Conservation (phyloP, 2,329 filamentous ascomycete genomes). For the Fusarium gaditjirri region DNA sequence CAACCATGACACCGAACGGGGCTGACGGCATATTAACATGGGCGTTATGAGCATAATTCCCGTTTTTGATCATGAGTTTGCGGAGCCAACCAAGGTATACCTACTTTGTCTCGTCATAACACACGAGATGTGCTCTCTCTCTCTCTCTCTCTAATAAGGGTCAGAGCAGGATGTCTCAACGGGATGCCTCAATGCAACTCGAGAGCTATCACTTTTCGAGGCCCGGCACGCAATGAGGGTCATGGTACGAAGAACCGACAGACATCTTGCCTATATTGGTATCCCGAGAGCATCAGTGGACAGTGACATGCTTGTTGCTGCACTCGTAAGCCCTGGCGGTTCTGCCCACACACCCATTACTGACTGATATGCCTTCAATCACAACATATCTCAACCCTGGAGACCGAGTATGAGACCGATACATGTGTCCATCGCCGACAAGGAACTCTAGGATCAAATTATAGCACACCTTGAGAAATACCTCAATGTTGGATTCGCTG, state of each 20-base stretch:
- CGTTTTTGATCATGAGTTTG: not conserved
- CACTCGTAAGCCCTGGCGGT: conserved; percentile 1
- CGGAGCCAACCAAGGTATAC: not conserved
- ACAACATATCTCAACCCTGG: not conserved
- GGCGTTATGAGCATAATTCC: not conserved
- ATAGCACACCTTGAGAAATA: not conserved
- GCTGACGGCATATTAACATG: conserved; percentile 6
- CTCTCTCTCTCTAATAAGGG: not conserved
- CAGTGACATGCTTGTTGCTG: conserved; percentile 5
- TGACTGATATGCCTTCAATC: not conserved
- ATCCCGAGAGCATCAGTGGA: conserved; percentile 19
- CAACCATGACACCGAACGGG: not conserved
- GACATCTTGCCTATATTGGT: conserved; percentile 9
- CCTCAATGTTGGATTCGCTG: not conserved
- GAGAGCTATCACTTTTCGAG: not conserved
- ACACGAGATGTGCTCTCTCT: not conserved
- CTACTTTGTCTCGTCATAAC: not conserved
- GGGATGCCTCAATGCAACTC: not conserved
- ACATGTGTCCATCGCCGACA: not conserved
- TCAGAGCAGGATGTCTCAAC: not conserved
- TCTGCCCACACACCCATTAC: not conserved
- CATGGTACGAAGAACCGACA: not conserved
- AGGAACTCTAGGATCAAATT: conserved; percentile 20
- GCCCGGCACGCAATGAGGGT: not conserved
- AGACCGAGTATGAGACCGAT: not conserved